Evolutionary conservation across 2,329 filamentous ascomycete genomes (phyloP).

Genomic region (Chalaropsis thielavioides): DNA sequence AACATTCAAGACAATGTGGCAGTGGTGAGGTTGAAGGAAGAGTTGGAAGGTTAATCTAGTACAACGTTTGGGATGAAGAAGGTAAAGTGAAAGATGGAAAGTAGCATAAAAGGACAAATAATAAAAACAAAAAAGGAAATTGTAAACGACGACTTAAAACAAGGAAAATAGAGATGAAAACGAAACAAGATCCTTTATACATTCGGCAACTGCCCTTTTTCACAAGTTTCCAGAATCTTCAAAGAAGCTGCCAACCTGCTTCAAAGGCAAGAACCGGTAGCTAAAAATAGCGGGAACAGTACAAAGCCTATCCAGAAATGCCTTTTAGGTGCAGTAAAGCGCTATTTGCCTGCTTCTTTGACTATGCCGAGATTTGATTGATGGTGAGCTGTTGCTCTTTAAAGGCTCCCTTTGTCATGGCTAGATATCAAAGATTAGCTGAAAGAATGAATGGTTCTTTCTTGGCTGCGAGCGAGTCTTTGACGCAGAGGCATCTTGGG

Average conservation of each 20-base stretch:
- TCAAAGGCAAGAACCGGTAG: background rate
- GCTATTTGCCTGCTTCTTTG: background rate
- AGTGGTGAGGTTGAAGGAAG: no score
- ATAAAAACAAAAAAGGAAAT: background rate
- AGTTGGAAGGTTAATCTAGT: no score
- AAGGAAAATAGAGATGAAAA: background rate
- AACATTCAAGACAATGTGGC: no score
- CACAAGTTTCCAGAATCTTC: background rate
- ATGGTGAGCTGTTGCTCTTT: no score
- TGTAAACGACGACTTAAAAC: background rate
- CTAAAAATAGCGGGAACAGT: background rate
- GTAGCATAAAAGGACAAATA: background rate
- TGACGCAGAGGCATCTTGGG: no score
- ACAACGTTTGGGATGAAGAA: no score
- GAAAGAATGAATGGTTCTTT: no score
- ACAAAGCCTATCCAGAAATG: background rate
- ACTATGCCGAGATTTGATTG: background rate
- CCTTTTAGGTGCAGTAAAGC: background rate
- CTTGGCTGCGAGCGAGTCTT: no score
- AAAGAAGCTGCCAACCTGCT: background rate
- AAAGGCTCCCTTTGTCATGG: no score
- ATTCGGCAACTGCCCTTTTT: background rate
- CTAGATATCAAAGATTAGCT: no score
- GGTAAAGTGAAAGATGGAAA: no score
- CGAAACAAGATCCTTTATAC: background rate